These are phyloP conservation scores for Marasmius sp. DNA, from an alignment of 1,284 basidiomycete genomes.

Conservation along the genomic window DNA sequence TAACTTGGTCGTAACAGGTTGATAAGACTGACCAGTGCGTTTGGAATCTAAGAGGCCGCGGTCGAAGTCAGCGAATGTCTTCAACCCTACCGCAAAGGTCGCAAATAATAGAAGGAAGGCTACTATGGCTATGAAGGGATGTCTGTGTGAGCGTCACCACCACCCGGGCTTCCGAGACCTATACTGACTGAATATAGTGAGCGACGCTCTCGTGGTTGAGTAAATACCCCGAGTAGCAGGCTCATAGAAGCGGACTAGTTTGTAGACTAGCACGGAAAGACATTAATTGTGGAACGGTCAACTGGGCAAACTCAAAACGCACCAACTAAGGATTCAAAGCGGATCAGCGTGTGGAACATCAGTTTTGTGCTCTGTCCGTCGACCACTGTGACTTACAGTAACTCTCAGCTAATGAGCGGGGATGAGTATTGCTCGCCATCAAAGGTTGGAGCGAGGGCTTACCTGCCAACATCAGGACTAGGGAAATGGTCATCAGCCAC, in stretches of 20 bases:
- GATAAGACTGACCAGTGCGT: slow-evolving; percentile 63
- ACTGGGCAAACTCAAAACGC: too few species aligned
- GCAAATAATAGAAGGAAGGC: slow-evolving; percentile 71
- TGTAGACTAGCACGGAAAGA: slow-evolving; percentile 55
- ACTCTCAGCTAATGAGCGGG: slow-evolving; percentile 59
- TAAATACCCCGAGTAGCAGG: slow-evolving; percentile 57
- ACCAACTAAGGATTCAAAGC: slow-evolving; percentile 43
- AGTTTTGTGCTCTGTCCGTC: not conserved
- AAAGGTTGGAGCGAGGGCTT: not conserved
- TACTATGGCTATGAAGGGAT: slow-evolving; percentile 54
- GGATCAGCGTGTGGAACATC: too few species aligned
- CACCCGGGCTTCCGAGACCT: not conserved
- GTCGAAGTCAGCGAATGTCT: slow-evolving; percentile 79
- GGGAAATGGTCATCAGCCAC: slow-evolving; percentile 37
- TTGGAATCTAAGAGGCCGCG: slow-evolving; percentile 71
- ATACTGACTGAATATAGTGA: slow-evolving; percentile 75
- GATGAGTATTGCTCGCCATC: slow-evolving; percentile 61
- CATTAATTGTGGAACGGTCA: too few species aligned
- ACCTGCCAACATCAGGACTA: slow-evolving; percentile 6
- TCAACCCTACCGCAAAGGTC: slow-evolving; percentile 72
- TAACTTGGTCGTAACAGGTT: slow-evolving; percentile 28
- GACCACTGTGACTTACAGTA: slow-evolving; percentile 55
- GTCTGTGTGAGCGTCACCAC: not conserved
- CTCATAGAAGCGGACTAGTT: slow-evolving; percentile 75
- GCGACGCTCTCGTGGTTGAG: slow-evolving; percentile 68